A percentile compares a stretch with the other conserved stretches of the same genome.
Conservation (phyloP, 2,329 filamentous ascomycete species). For the Aspergillus melleus region DNA sequence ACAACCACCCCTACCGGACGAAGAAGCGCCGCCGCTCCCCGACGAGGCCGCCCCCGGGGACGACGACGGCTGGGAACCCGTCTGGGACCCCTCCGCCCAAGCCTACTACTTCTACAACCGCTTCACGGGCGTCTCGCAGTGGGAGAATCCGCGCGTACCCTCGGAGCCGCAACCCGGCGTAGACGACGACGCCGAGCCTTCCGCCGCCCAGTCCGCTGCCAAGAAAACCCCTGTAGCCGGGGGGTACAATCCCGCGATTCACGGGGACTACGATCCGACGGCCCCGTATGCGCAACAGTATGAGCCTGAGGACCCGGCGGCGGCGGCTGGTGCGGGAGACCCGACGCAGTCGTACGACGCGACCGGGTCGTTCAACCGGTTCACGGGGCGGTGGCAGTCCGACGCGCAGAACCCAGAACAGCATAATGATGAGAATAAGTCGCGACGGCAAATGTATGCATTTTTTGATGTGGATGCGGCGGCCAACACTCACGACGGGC, state of each 20-base stretch:
- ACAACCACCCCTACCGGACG: slow-evolving; percentile 43
- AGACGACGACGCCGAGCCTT: slow-evolving; percentile 39
- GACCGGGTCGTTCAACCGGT: slow-evolving; percentile 82
- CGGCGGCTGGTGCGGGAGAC: slow-evolving; percentile 42
- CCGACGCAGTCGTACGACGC: slow-evolving; percentile 60
- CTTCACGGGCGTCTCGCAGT: slow-evolving; percentile 72
- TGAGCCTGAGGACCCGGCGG: slow-evolving; percentile 32
- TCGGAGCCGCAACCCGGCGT: slow-evolving; percentile 22
- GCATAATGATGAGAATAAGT: slow-evolving; percentile 85
- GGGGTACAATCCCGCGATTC: slow-evolving; percentile 93
- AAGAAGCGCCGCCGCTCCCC: slow-evolving; percentile 52
- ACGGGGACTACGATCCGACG: slow-evolving; percentile 93
- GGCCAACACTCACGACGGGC: slow-evolving; percentile 85
- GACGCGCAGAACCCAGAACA: slow-evolving; percentile 68
- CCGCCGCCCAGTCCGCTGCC: slow-evolving; percentile 35
- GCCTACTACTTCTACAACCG: slow-evolving; percentile 85
- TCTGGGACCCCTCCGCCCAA: slow-evolving; percentile 69
- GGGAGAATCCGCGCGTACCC: slow-evolving; percentile 81
- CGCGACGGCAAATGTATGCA: slow-evolving; percentile 81
- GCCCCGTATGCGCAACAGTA: slow-evolving; percentile 82
- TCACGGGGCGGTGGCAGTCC: slow-evolving; percentile 80
- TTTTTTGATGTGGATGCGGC: slow-evolving; percentile 96
- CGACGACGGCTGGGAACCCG: slow-evolving; percentile 75
- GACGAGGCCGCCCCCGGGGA: slow-evolving; percentile 52
- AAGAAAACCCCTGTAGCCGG: slow-evolving; percentile 51